Conservation (phyloP, 225 moss, liverwort and hornwort genomes). For the Marchantia paleacea region DNA sequence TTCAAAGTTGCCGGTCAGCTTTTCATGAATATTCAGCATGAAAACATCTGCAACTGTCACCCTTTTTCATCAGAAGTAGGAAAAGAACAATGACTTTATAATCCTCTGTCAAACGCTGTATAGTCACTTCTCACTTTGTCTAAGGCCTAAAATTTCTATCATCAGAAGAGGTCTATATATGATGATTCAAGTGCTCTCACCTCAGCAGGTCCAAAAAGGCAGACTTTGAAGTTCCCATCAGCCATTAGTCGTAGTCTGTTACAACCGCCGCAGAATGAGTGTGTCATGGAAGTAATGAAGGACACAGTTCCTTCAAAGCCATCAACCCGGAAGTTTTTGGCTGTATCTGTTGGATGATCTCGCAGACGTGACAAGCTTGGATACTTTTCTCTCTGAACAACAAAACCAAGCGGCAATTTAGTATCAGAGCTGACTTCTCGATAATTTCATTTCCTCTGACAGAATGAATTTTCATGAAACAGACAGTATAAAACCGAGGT, state of each 20-base stretch:
- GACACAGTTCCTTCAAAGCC: slow-evolving; percentile 79
- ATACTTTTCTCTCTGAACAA: slow-evolving; percentile 61
- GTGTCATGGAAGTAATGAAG: slow-evolving; percentile 97
- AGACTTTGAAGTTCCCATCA: slow-evolving; percentile 98
- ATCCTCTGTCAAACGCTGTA: no score
- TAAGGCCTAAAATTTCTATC: no score
- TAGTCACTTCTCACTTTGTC: neutral
- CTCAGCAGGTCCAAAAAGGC: slow-evolving; percentile 97
- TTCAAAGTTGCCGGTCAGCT: no score
- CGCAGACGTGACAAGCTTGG: slow-evolving; percentile 66
- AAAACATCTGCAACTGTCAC: no score
- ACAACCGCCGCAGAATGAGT: slow-evolving; percentile 95
- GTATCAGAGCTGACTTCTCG: neutral
- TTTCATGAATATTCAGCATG: no score
- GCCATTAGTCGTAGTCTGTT: slow-evolving; percentile 97
- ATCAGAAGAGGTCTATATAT: no score
- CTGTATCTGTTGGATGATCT: slow-evolving; percentile 84
- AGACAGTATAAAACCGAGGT: no score
- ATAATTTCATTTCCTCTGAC: no score
- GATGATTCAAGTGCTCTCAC: slow-evolving; percentile 21
- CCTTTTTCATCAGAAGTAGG: no score
- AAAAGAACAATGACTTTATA: no score
- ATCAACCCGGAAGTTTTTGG: slow-evolving; percentile 90
- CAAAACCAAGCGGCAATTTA: neutral
- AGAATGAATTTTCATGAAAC: no score